A percentile compares a stretch with the other conserved stretches of the same genome.
Conservation (phyloP, 2,329 filamentous ascomycete genomes). For the Diaporthe helianthi region DNA sequence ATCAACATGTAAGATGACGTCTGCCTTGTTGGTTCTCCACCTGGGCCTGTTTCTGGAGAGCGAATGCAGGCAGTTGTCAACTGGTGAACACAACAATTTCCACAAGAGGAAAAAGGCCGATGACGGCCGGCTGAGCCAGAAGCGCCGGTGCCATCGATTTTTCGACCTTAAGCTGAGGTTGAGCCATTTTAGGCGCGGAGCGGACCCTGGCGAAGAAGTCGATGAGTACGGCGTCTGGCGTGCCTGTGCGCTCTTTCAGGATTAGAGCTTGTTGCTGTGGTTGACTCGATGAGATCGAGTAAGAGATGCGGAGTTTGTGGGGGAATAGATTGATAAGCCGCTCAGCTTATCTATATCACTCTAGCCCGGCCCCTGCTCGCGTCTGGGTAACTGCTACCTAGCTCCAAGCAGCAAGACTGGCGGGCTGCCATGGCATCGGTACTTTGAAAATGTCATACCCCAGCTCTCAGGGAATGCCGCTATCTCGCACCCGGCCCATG, state of each 20-base stretch:
- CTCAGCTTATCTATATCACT: slow-evolving; percentile 19
- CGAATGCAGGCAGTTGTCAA: neutral
- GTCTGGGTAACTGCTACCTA: neutral
- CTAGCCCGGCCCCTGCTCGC: neutral
- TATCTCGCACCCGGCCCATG: slow-evolving; percentile 3
- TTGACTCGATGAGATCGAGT: slow-evolving; percentile 57
- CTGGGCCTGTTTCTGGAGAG: too few species aligned
- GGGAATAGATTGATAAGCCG: slow-evolving; percentile 35
- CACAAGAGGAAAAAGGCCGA: neutral
- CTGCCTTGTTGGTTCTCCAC: neutral
- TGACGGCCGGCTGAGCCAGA: neutral
- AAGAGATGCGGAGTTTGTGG: slow-evolving; percentile 40
- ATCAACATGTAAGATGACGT: neutral
- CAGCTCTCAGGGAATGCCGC: slow-evolving; percentile 6
- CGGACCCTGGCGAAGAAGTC: neutral
- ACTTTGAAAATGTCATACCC: neutral
- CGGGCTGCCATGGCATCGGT: neutral
- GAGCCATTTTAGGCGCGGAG: neutral
- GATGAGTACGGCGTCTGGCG: neutral
- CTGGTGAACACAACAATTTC: neutral
- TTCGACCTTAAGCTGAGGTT: neutral
- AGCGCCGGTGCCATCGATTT: neutral
- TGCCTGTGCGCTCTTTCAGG: neutral
- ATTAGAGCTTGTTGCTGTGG: slow-evolving; percentile 22
- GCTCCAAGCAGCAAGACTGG: too few species aligned